Evolutionary conservation across 148 eudicot genomes (phyloP), one percentile per base, ranked within the genome.

Genomic region (Rheum nobile): DNA sequence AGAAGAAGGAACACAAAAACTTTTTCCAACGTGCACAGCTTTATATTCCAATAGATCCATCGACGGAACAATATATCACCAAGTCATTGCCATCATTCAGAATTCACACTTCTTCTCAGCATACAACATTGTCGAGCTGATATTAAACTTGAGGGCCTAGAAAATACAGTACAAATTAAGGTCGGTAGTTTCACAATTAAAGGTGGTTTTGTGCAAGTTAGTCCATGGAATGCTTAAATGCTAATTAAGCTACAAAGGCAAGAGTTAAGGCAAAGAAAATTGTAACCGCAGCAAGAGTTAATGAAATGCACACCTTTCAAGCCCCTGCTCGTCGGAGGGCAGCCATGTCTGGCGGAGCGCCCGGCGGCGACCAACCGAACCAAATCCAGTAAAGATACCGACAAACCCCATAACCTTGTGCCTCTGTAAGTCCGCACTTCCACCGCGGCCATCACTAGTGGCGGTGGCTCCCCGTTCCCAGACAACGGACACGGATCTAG

Each of bases 381-480:
- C 88, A 26, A 94, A 94, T 57, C 96, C 98, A 46, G 98, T 91
- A 72, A 91, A 95, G 74, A 94, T 88, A 26, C 98, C 98, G 21
- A 94, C 97, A 74, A 94, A 94, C 0, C 91, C 98, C 96, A 89
- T 94, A n/a, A 89, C 90, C 77, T 88, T 94, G 67, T 80, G 84
- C 84, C 98, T 88, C 69, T 76, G 83, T 34, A 67, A 76, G 75
- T 69, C 72, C 46, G 67, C 84, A 42, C 35, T 55, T 13, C 57
- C 75, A 0, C 67, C 28, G 1, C 21, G 72, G 39, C 52, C 42
- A 10, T 32, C 16, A 76, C 24, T 37, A 35, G 73, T 70, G 17
- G 52, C 50, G 29, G 7, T 16, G 50, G 0, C 80, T 59, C n/a
- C 68, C 52, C 71, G 78, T 48, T 87, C 85, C 91, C 88, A 88